These are phyloP conservation scores for Penicillium sclerotiorum DNA, from an alignment of 2,329 filamentous ascomycete genomes.

Conservation along the genomic window DNA sequence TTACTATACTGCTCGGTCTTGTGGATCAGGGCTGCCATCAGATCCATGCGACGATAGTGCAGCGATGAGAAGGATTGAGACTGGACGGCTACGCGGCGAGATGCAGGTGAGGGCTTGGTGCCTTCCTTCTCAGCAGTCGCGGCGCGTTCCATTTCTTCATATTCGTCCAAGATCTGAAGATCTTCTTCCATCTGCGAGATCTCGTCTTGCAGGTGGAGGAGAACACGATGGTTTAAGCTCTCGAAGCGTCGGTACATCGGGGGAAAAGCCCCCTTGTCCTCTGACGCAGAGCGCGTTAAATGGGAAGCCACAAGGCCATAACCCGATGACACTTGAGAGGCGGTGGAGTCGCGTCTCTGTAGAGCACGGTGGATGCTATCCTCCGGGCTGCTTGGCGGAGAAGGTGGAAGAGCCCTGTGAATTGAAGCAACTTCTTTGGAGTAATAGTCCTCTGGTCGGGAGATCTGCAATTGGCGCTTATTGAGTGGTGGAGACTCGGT, in stretches of 20 bases:
- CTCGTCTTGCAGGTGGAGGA: constrained; percentile 85
- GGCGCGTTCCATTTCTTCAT: constrained; percentile 46
- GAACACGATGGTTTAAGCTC: constrained; percentile 75
- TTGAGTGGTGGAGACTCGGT: constrained; percentile 22
- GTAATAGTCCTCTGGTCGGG: constrained; percentile 38
- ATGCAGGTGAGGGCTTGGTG: constrained; percentile 37
- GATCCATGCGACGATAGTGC: constrained; percentile 56
- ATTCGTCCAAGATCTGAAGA: constrained; percentile 68
- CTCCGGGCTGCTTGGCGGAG: constrained; percentile 37
- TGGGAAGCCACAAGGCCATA: constrained; percentile 40
- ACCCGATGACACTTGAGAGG: constrained; percentile 31
- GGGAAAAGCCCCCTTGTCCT: constrained; percentile 33
- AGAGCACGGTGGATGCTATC: constrained; percentile 27
- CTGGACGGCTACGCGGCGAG: constrained; percentile 47
- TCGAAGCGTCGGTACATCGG: constrained; percentile 85
- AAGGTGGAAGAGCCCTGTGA: constrained; percentile 33
- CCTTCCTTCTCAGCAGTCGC: constrained; percentile 37
- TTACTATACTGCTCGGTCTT: constrained; percentile 66
- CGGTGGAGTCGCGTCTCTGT: constrained; percentile 26
- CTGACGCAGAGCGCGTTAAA: constrained; percentile 31
- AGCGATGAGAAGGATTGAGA: constrained; percentile 56
- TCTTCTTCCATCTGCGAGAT: constrained; percentile 79
- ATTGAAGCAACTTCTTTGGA: constrained; percentile 20
- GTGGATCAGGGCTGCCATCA: constrained; percentile 58
- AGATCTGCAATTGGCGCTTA: constrained; percentile 34